Evolutionary conservation across 2,329 filamentous ascomycete genomes (phyloP).

Genomic region (Domatiomyces globalis): DNA sequence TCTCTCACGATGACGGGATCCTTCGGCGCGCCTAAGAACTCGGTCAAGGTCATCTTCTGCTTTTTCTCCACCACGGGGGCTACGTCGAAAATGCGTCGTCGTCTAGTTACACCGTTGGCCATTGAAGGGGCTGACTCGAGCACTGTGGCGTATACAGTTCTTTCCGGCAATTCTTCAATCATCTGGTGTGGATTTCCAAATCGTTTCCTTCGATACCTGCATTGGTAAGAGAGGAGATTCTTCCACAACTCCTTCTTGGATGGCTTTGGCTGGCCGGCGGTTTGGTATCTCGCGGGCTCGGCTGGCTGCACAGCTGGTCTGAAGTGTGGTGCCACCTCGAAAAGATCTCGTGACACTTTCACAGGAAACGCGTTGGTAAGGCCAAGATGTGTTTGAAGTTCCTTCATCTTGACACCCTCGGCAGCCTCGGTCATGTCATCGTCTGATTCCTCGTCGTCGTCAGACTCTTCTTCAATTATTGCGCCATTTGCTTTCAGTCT

Average conservation of each 20-base stretch:
- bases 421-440: not conserved
- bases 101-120: not conserved
- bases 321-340: not conserved
- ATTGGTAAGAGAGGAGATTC: conserved; percentile 8
- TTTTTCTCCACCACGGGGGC: conserved; percentile 1
- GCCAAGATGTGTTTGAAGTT: not conserved
- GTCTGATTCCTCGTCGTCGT: conserved; percentile 5
- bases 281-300: not conserved
- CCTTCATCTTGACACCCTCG: not conserved
- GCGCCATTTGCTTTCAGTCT: conserved; percentile 7
- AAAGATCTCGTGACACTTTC: not conserved
- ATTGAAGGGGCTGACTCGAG: not conserved
- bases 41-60: conserved; percentile 7
- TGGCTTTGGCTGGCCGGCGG: not conserved
- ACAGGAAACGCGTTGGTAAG: not conserved
- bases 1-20: conserved; percentile 6
- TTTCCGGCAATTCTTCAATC: not conserved
- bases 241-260: conserved; percentile 7
- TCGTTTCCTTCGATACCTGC: conserved; percentile 2
- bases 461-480: conserved; percentile 10
- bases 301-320: not conserved
- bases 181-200: conserved; percentile 13
- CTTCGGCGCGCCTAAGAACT: conserved; percentile 11
- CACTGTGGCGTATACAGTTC: not conserved
- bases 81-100: not conserved